Percentiles rank a stretch among this genome's conserved stretches.
These are phyloP conservation scores for Aspergillus sp. DNA, from an alignment of 2,329 filamentous ascomycete species.

Conservation along the genomic window DNA sequence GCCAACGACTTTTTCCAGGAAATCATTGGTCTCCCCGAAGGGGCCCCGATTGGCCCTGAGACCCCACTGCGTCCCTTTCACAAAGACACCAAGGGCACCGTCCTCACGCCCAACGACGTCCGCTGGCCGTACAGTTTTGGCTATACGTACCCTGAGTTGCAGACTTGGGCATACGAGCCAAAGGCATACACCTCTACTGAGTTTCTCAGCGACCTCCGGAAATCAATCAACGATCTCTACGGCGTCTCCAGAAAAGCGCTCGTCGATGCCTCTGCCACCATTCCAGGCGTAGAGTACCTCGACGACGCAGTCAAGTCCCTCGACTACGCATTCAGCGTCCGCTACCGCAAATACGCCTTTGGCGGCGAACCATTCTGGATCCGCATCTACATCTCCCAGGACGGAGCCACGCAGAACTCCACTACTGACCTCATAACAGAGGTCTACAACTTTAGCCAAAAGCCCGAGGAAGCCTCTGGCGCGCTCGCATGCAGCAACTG, in stretches of 20 bases:
- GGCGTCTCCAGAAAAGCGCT: not conserved
- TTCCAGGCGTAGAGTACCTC: not conserved
- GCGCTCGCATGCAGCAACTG: not conserved
- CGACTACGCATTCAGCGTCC: slow-evolving; percentile 1
- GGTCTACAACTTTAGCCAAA: slow-evolving; percentile 1
- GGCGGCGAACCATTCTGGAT: slow-evolving; percentile 2
- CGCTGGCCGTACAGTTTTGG: not conserved
- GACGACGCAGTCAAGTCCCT: slow-evolving; percentile 1
- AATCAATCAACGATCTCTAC: not conserved
- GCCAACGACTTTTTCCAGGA: slow-evolving; percentile 1
- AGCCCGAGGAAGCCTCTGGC: not conserved
- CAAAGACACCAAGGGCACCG: slow-evolving; percentile 1
- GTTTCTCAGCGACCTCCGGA: not conserved
- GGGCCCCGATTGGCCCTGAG: not conserved
- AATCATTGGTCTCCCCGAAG: not conserved
- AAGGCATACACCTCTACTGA: not conserved
- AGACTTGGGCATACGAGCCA: not conserved
- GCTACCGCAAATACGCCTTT: not conserved
- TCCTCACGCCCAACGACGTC: not conserved
- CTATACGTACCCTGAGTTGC: not conserved
- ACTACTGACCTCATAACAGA: not conserved
- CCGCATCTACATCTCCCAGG: not conserved
- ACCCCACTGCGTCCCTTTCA: not conserved
- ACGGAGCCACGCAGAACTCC: not conserved
- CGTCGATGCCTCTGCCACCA: not conserved